Conservation (phyloP, 2,329 filamentous ascomycete species). For the Tolypocladium guangdongense region DNA sequence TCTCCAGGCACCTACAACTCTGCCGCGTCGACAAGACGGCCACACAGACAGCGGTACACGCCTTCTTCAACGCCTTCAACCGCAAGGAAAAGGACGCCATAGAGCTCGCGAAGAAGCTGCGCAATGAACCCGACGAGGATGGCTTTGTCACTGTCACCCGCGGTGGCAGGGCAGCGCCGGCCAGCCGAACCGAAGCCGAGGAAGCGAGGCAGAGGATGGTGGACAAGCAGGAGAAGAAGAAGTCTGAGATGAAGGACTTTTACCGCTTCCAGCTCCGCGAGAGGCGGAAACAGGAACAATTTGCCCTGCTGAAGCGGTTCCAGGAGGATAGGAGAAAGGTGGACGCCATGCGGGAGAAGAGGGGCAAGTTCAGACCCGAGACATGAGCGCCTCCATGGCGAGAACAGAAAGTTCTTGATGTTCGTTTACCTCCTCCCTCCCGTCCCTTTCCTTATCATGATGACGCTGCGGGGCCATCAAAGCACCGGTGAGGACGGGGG, state of each 20-base stretch:
- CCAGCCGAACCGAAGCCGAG: constrained; percentile 59
- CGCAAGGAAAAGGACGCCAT: constrained; percentile 54
- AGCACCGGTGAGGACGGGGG: constrained; percentile 12
- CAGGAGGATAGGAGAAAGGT: constrained; percentile 67
- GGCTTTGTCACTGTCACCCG: constrained; percentile 88
- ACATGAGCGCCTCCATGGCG: constrained; percentile 16
- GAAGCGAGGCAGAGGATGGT: constrained; percentile 47
- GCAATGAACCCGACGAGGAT: constrained; percentile 82
- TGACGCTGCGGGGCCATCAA: constrained; percentile 46
- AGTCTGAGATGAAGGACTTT: constrained; percentile 58
- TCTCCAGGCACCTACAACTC: constrained; percentile 58
- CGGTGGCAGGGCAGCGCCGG: constrained; percentile 65
- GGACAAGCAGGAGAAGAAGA: constrained; percentile 53
- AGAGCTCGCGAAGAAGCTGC: constrained; percentile 51
- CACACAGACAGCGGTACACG: constrained; percentile 67
- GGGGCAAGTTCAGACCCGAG: constrained; percentile 49
- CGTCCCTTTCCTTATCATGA: constrained; percentile 21
- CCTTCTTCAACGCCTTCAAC: constrained; percentile 77
- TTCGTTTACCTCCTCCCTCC: background rate
- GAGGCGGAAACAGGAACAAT: constrained; percentile 64
- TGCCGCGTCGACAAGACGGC: constrained; percentile 56
- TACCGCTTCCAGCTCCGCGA: constrained; percentile 77
- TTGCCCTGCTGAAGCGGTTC: constrained; percentile 57
- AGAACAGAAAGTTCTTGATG: background rate
- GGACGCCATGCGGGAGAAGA: constrained; percentile 57